Evolutionary conservation across 1,139 yeast genomes (phyloP).

Genomic region (Pichia sp.): DNA sequence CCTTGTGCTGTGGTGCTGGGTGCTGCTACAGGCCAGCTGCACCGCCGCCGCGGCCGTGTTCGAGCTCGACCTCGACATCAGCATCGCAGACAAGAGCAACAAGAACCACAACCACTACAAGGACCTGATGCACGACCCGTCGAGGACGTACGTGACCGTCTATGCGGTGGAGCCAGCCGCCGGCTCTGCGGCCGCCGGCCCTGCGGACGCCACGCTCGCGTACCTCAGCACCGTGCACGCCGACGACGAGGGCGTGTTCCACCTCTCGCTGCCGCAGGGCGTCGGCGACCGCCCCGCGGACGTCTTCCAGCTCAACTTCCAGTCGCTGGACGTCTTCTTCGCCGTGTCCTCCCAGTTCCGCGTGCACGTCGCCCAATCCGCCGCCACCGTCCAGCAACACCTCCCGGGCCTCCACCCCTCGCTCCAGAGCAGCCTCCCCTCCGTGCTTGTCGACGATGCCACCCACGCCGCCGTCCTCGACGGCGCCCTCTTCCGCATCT

Average conservation of each 20-base stretch:
- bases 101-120: not conserved
- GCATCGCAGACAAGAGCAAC: conserved; percentile 1
- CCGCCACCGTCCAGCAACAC: conserved; percentile 2
- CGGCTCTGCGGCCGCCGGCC: not conserved
- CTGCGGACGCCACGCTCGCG: not conserved
- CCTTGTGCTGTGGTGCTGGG: not conserved
- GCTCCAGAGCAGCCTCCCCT: conserved; percentile 1
- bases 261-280: not conserved
- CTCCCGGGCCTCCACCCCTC: conserved; percentile 5
- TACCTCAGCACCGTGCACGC: conserved; percentile 1
- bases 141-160: conserved; percentile 14
- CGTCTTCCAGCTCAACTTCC: conserved; percentile 3
- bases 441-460: not conserved
- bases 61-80: not conserved
- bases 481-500: conserved; percentile 1
- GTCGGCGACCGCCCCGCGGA: not conserved
- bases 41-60: not conserved
- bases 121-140: conserved; percentile 16
- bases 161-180: not conserved
- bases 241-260: not conserved
- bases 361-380: not conserved
- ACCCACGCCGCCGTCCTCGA: not conserved
- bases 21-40: not conserved
- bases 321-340: conserved; percentile 13
- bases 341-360: conserved; percentile 7